Evolutionary conservation across 2,329 filamentous ascomycete genomes (phyloP), one percentile per base, ranked within the genome.

Genomic region (Pezicula neosporulosa): DNA sequence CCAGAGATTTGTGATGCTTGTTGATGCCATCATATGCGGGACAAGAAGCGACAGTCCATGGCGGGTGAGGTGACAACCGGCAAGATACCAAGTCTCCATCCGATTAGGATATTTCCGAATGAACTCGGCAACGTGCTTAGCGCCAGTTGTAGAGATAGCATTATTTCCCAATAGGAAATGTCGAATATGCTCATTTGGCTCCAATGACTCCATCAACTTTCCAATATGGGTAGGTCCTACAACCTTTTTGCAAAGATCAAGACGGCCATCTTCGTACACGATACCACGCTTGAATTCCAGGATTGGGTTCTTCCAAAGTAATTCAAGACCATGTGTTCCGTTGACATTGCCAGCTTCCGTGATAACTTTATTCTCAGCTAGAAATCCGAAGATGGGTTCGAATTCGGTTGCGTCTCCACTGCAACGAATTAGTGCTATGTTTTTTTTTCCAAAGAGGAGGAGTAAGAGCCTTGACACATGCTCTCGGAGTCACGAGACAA

Each of bases 171-270:
- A 66, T 44, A 81, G 64, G 58, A 81, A 78, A 53, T 80, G 77
- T 35, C 66, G 68, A 45, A 79, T 70, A 59, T 75, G 76, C 16
- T 63, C 61, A 57, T 80, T 80, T 3, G 66, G 59, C 43, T 71
- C 70, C 54, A 81, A 66, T 48, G 71, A 74, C 41, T 75, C 63
- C 70, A 81, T 77, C 43, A 81, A 64, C n/a, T 67, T 65, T 27
- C 68, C 68, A 54, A 80, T 78, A 47, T 78, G 73, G 16, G 72
- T 70, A 9, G 77, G 77, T 1, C 77, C 78, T 37, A 80, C 71
- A 3, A 77, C 77, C 70, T 77, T 77, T 66, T 80, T 79, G 68
- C 77, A 80, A 2, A 81, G 70, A 58, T 81, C 77, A 65, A 81
- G 72, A 12, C 77, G 71, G 8, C 72, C 72, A 55, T 80, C 77